These are phyloP conservation scores for Lodderomyces margitis DNA, from an alignment of 1,139 yeast genomes.

Conservation along the genomic window DNA sequence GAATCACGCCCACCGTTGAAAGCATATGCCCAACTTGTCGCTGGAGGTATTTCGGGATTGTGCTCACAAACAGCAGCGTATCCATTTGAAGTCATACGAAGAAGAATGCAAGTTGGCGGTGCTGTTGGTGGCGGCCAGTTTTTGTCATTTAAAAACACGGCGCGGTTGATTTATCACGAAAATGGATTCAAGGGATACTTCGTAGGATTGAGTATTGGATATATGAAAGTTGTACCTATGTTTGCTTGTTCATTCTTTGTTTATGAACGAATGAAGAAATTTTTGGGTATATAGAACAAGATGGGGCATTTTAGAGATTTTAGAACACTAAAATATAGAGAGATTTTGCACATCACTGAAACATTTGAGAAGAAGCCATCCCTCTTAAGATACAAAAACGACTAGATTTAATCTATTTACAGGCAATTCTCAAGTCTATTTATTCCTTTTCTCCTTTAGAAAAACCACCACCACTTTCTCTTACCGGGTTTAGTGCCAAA, in stretches of 20 bases:
- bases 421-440: too few species aligned
- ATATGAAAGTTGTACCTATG: constrained; percentile 94
- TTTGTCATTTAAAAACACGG: constrained; percentile 51
- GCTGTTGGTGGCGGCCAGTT: constrained; percentile 64
- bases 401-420: constrained; percentile 4
- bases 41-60: constrained; percentile 96
- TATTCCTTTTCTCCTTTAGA: too few species aligned
- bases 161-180: constrained; percentile 60
- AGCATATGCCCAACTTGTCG: constrained; percentile 88
- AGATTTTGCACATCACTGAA: too few species aligned
- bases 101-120: constrained; percentile 96
- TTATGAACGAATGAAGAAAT: constrained; percentile 78
- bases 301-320: not conserved
- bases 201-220: constrained; percentile 93
- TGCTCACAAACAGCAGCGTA: constrained; percentile 95
- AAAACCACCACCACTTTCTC: constrained; percentile 63
- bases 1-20: constrained; percentile 65
- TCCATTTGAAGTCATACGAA: constrained; percentile 91
- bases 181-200: constrained; percentile 84
- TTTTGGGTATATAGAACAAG: constrained; percentile 51
- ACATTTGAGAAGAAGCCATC: too few species aligned
- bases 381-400: too few species aligned
- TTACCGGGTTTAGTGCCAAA: constrained; percentile 55
- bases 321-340: too few species aligned
- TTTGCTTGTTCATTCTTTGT: constrained; percentile 94